Conservation (phyloP, 140 eudicot genomes). For the Senecio squalidus region DNA sequence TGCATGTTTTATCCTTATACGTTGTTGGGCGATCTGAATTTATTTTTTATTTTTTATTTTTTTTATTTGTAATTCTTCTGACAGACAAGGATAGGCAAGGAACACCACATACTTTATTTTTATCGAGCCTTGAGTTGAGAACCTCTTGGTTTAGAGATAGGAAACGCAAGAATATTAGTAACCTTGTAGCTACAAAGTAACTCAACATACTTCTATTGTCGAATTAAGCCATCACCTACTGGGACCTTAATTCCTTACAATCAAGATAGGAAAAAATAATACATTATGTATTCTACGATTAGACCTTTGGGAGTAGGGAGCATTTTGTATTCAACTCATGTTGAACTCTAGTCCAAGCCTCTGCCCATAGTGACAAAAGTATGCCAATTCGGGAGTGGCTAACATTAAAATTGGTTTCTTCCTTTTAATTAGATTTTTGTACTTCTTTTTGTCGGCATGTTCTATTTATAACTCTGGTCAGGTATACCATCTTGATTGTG, state of each 20-base stretch:
- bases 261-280: neutral
- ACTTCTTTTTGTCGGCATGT: neutral
- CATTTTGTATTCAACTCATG: neutral
- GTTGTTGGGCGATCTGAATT: neutral
- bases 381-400: neutral
- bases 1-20: no score
- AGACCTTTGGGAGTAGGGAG: neutral
- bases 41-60: neutral
- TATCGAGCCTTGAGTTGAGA: neutral
- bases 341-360: neutral
- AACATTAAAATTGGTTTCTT: neutral
- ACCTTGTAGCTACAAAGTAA: neutral
- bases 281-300: neutral
- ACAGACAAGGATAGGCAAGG: neutral
- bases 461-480: neutral
- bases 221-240: neutral
- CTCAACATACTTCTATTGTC: neutral
- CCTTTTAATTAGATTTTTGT: neutral
- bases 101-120: neutral
- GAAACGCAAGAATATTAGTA: neutral
- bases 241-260: neutral
- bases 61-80: neutral
- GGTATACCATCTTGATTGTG: neutral
- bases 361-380: neutral
- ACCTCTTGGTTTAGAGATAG: neutral